These are phyloP conservation scores for Rubroboletus pulcherrimus DNA, from an alignment of 768 basidiomycete genomes.

Conservation along the genomic window DNA sequence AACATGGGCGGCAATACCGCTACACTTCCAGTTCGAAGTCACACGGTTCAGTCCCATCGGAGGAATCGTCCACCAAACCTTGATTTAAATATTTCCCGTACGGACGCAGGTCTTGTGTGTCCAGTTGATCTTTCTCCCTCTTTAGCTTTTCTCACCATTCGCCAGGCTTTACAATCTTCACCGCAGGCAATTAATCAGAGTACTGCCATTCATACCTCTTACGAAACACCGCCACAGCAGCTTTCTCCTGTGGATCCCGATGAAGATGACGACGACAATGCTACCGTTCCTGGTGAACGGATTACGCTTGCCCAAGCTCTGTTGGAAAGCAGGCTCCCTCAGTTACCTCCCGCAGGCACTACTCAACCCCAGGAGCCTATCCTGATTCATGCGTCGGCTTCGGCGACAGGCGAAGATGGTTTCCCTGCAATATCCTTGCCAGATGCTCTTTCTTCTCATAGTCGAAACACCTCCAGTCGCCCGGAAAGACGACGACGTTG, in stretches of 20 bases:
- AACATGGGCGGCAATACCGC: conserved; percentile 13
- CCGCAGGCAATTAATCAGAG: conserved; percentile 31
- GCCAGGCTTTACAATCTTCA: conserved; percentile 56
- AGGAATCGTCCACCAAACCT: conserved; percentile 66
- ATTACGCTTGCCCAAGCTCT: conserved; percentile 73
- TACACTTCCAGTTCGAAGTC: conserved; percentile 30
- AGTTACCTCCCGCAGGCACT: conserved; percentile 68
- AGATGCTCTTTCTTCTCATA: conserved; percentile 37
- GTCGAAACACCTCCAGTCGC: conserved; percentile 29
- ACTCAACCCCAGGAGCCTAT: conserved; percentile 66
- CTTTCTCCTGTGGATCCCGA: conserved; percentile 44
- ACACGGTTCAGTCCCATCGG: conserved; percentile 32
- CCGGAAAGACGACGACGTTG: conserved; percentile 55
- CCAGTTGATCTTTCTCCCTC: conserved; percentile 54
- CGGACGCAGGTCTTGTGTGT: conserved; percentile 31
- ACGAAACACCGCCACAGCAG: conserved; percentile 30
- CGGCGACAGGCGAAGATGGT: conserved; percentile 41
- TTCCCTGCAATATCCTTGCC: conserved; percentile 42
- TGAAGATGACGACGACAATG: conserved; percentile 52
- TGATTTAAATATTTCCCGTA: conserved; percentile 49
- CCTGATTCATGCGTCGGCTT: conserved; percentile 47
- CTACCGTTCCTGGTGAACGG: conserved; percentile 44
- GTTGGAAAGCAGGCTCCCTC: conserved; percentile 74
- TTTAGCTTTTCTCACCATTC: conserved; percentile 59
- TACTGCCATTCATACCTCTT: conserved; percentile 18